These are phyloP conservation scores for Clavulina sp. DNA, from an alignment of 768 basidiomycete genomes.

Conservation along the genomic window DNA sequence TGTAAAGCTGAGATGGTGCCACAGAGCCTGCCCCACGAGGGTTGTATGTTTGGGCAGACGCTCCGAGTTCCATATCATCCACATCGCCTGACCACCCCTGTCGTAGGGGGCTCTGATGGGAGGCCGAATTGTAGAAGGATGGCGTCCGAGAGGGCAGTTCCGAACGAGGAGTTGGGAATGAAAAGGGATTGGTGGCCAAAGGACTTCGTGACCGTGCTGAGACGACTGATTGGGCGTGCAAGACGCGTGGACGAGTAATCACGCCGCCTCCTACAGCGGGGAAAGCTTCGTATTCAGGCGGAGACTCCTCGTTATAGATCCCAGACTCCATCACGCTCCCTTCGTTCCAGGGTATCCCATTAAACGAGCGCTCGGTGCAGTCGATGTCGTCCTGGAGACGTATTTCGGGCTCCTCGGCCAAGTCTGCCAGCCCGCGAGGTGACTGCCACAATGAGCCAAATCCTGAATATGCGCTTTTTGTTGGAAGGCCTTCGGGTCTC, in stretches of 20 bases:
- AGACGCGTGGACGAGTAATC: constrained; percentile 67
- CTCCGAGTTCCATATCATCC: background rate
- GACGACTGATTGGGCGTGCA: constrained; percentile 70
- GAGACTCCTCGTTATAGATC: constrained; percentile 21
- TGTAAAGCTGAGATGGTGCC: background rate
- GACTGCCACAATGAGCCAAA: constrained; percentile 45
- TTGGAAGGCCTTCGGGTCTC: constrained; percentile 77
- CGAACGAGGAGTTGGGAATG: background rate
- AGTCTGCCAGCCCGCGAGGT: constrained; percentile 52
- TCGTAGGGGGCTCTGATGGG: background rate
- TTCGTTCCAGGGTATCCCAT: constrained; percentile 56
- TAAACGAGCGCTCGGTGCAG: constrained; percentile 18
- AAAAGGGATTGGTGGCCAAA: background rate
- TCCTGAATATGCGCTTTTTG: constrained; percentile 61
- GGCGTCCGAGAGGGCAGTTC: too few species aligned
- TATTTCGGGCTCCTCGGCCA: constrained; percentile 44
- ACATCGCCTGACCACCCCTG: background rate
- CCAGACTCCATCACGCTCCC: constrained; percentile 21
- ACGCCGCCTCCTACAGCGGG: constrained; percentile 86
- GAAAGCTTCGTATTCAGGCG: constrained; percentile 65
- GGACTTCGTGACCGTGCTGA: constrained; percentile 22
- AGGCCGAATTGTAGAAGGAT: background rate
- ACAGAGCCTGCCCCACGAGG: background rate
- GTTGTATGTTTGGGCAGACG: constrained; percentile 2
- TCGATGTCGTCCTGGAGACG: constrained; percentile 29